Evolutionary conservation across 345 rosid genomes (phyloP), one percentile per base, ranked within the genome.

Genomic region (Erodium maritimum): DNA sequence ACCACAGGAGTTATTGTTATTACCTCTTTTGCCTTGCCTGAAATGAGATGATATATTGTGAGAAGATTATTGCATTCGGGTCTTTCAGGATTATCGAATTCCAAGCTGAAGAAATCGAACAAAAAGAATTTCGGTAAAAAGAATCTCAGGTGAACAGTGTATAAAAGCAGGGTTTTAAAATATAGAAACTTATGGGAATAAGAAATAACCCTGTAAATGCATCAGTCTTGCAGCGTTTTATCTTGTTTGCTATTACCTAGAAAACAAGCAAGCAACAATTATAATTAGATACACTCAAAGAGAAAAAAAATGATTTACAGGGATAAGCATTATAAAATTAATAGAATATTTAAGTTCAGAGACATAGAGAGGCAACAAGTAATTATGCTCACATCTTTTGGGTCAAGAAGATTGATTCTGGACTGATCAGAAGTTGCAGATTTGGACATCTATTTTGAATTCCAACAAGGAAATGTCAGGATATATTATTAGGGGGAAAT

Each of bases 31-130:
- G 96, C 81, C 78, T 82, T 88, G 67, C 87, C 84, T 12, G 96
- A 78, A 69, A 91, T 67, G 10, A 91, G 79, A 75, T 84, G 95
- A 78, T 88, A 86, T 53, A 91, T 68, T 1, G 95, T 82, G 63
- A 91, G 95, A 75, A 91, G 96, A 71, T 88, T 91, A 74, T 65
- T 77, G 83, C 96, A 91, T 77, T 91, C 96, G 50, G 93, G 96
- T 70, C 95, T 83, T 72, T 86, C 96, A 58, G 86, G 93, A 68
- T 84, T 88, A 62, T 82, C 98, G 72, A 88, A 88, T 68, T 88
- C 93, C 67, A 88, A 55, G 71, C 96, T 91, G 82, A 67, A 55
- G 55, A 18, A 57, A 25, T 45, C 19, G 22, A 18, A 23, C 14
- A 48, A 55, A 37, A 52, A 17, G 20, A 50, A 50, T 18, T 17